phyloP scores from a whole-genome alignment of 2,329 filamentous ascomycete genomes.

The Pestalotiopsis sp. region DNA sequence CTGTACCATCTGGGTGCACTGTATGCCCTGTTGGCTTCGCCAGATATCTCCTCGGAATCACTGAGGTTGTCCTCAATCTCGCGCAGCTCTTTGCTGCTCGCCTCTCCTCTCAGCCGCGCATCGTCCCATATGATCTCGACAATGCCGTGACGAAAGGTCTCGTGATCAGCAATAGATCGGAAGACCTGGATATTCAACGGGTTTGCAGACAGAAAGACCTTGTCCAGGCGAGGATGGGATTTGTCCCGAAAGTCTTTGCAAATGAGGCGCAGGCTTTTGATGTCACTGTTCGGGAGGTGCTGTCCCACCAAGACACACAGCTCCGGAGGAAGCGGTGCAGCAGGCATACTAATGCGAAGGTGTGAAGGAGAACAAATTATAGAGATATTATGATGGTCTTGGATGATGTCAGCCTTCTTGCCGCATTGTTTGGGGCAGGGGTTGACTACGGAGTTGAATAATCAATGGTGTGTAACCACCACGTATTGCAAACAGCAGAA shows the following conservation, averaged over 20 bases:
- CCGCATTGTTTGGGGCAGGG: background rate
- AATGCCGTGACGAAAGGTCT: background rate
- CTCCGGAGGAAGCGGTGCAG: background rate
- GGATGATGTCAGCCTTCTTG: background rate
- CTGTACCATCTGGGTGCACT: background rate
- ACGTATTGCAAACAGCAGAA: too few species aligned
- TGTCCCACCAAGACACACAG: background rate
- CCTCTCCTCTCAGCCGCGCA: background rate
- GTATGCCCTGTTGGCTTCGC: background rate
- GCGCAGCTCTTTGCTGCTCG: background rate
- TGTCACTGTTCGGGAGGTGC: background rate
- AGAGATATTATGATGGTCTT: background rate
- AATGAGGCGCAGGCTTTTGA: background rate
- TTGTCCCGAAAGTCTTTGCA: background rate
- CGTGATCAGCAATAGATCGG: background rate
- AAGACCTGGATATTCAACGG: background rate
- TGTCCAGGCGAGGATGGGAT: background rate
- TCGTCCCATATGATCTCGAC: conserved; percentile 1
- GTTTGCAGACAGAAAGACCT: background rate
- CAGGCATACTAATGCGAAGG: background rate
- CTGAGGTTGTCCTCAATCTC: background rate
- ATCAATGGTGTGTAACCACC: background rate
- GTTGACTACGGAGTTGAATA: background rate
- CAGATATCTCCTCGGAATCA: background rate
- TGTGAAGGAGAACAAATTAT: background rate